A percentile compares a stretch with the other conserved stretches of the same genome.
Evolutionary conservation across 768 basidiomycete species (phyloP).

Genomic region (Porpolomopsis calyptriformis): DNA sequence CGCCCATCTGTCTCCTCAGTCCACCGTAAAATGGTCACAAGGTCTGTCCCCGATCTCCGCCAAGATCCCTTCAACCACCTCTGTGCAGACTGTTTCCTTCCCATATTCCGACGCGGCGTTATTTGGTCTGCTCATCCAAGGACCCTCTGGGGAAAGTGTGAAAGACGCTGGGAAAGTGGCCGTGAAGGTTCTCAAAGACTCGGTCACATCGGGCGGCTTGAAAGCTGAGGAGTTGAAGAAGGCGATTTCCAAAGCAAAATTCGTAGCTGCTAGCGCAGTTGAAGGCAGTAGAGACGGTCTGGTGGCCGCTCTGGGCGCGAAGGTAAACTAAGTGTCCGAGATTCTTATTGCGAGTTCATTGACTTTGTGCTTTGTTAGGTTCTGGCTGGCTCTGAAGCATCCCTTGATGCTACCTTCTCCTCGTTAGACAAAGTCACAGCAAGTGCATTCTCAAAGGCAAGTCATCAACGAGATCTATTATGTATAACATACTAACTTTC

Average conservation of each 20-base stretch:
- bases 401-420: conserved; percentile 52
- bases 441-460: conserved; percentile 60
- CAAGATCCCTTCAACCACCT: conserved; percentile 45
- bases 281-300: conserved; percentile 61
- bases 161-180: conserved; percentile 61
- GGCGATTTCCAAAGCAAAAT: conserved; percentile 84
- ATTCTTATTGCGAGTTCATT: conserved; percentile 3
- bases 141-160: conserved; percentile 48
- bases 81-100: conserved; percentile 65
- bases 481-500: too few species aligned
- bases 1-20: conserved; percentile 66
- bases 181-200: conserved; percentile 54
- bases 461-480: conserved; percentile 11
- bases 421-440: conserved; percentile 62
- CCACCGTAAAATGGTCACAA: conserved; percentile 81
- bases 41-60: conserved; percentile 60
- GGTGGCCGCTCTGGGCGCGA: conserved; percentile 47
- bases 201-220: conserved; percentile 47
- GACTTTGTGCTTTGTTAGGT: conserved; percentile 49
- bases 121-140: conserved; percentile 75
- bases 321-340: conserved; percentile 35
- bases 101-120: conserved; percentile 90
- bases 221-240: conserved; percentile 63
- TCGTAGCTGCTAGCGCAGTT: conserved; percentile 55
- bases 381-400: conserved; percentile 37